Conservation (phyloP, 2,329 filamentous ascomycete species). For the Aureobasidium uvarum region DNA sequence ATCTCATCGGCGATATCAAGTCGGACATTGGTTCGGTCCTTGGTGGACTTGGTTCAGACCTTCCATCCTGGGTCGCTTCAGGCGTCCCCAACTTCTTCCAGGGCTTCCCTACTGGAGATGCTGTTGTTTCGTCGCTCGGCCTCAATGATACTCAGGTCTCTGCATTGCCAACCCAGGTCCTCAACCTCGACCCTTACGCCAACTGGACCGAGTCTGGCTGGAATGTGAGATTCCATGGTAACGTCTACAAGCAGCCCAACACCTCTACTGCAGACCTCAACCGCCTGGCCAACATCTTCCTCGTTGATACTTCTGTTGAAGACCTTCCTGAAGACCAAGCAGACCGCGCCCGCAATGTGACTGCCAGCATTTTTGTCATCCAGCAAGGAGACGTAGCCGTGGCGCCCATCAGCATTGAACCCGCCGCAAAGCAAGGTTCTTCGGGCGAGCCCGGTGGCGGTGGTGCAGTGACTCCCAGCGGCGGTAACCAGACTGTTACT, state of each 20-base stretch:
- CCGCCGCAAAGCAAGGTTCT: slow-evolving; percentile 57
- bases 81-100: slow-evolving; percentile 67
- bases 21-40: slow-evolving; percentile 44
- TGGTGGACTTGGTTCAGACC: slow-evolving; percentile 53
- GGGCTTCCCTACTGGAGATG: slow-evolving; percentile 56
- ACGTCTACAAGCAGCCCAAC: slow-evolving; percentile 76
- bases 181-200: slow-evolving; percentile 66
- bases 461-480: slow-evolving; percentile 53
- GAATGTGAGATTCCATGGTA: slow-evolving; percentile 74
- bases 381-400: slow-evolving; percentile 66
- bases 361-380: slow-evolving; percentile 69
- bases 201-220: slow-evolving; percentile 77
- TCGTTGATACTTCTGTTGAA: slow-evolving; percentile 62
- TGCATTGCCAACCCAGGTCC: slow-evolving; percentile 65
- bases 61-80: slow-evolving; percentile 61
- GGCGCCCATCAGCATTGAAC: slow-evolving; percentile 58
- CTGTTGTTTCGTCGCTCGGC: slow-evolving; percentile 53
- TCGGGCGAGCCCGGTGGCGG: slow-evolving; percentile 50
- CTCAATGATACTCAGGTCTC: slow-evolving; percentile 58
- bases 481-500: slow-evolving; percentile 61
- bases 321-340: slow-evolving; percentile 60
- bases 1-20: slow-evolving; percentile 53
- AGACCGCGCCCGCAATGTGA: slow-evolving; percentile 70
- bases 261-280: slow-evolving; percentile 64
- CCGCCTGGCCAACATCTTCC: slow-evolving; percentile 66